Percentiles rank a stretch among this genome's conserved stretches.
Conservation (phyloP, 768 basidiomycete species). For the button mushroom (Agaricus bisporus) region DNA sequence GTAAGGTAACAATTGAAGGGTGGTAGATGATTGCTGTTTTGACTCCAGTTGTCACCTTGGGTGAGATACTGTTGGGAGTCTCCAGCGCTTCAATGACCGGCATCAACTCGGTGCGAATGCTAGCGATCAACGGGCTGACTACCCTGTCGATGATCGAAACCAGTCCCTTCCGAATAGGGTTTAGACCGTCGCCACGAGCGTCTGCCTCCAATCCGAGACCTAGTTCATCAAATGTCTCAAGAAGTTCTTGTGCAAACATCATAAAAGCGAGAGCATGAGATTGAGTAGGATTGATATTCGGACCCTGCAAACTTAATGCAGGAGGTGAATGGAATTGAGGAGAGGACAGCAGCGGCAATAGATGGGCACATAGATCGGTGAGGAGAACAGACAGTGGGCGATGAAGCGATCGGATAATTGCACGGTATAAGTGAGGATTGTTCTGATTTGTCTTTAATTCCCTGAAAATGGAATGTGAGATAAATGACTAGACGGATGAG, state of each 20-base stretch:
- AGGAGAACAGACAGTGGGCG: slow-evolving; percentile 72
- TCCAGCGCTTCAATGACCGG: slow-evolving; percentile 63
- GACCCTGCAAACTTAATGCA: slow-evolving; percentile 41
- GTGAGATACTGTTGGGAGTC: slow-evolving; percentile 24
- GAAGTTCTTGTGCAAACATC: slow-evolving; percentile 66
- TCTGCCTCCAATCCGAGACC: slow-evolving; percentile 58
- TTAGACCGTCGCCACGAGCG: slow-evolving; percentile 60
- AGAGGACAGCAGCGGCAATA: slow-evolving; percentile 63
- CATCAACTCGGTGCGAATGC: slow-evolving; percentile 55
- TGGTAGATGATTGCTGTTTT: slow-evolving; percentile 37
- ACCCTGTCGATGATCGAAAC: slow-evolving; percentile 63
- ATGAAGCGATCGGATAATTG: slow-evolving; percentile 67
- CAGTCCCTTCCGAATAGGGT: slow-evolving; percentile 62
- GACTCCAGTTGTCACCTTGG: slow-evolving; percentile 23
- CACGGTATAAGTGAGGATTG: slow-evolving; percentile 59
- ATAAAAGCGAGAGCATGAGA: slow-evolving; percentile 65
- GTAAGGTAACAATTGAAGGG: slow-evolving; percentile 55
- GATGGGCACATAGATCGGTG: slow-evolving; percentile 60
- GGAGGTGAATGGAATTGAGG: slow-evolving; percentile 49
- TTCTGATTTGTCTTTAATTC: slow-evolving; percentile 63
- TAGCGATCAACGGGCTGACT: slow-evolving; percentile 54
- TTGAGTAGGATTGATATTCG: slow-evolving; percentile 60
- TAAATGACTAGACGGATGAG: slow-evolving; percentile 10
- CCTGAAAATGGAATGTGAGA: slow-evolving; percentile 29
- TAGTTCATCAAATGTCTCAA: slow-evolving; percentile 64